Base-by-base conservation (phyloP, 192 early-diverging fungal species). In the Podila epigama region DNA sequence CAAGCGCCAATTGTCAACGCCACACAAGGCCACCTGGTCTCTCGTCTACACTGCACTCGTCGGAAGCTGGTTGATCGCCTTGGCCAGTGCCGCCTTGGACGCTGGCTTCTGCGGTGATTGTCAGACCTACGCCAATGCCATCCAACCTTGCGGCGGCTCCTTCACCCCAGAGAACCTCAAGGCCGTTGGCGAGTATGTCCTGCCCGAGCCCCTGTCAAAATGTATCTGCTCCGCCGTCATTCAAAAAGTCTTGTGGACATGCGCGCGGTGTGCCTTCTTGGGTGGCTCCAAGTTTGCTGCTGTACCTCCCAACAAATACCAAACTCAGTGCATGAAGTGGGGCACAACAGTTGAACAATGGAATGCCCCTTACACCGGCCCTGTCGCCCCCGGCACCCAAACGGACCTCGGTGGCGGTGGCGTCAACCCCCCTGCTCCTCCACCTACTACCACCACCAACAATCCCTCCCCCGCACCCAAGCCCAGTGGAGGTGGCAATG, bases 21-120 rank as follows among this genome's bases (percentile, higher is more conserved):
- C 44, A 48, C 44, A 22, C n/a, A 48, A 48, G 25, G 16, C 44
- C n/a, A n/a, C n/a, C n/a, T 48, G 44, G 44, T 48, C 60, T 27
- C 15, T 62, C 22, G 4, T 68, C 55, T 15, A 60, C 12, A 51
- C 28, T 12, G 29, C 57, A 44, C 36, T 75, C 32, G 22, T 75
- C 54, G 34, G 51, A 15, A 44, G 13, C 28, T 29, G 4, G 28
- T 33, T 60, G 51, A 15, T 11, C n/a, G 28, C 10, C 32, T 10
- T 58, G 22, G 72, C 50, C 27, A 39, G 44, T 18, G 72, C 65
- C n/a, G 65, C 51, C 9, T 33, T 50, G 20, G 25, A 13, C 3
- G 5, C 55, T 7, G 72, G 72, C 8, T 75, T 75, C 60, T 75
- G 72, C 52, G 54, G 60, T n/a, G 72, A 75, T 41, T 75, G 72